A percentile compares a stretch with the other conserved stretches of the same genome.
These are phyloP conservation scores for Panellus pusillus DNA, from an alignment of 768 basidiomycete genomes.

Conservation along the genomic window DNA sequence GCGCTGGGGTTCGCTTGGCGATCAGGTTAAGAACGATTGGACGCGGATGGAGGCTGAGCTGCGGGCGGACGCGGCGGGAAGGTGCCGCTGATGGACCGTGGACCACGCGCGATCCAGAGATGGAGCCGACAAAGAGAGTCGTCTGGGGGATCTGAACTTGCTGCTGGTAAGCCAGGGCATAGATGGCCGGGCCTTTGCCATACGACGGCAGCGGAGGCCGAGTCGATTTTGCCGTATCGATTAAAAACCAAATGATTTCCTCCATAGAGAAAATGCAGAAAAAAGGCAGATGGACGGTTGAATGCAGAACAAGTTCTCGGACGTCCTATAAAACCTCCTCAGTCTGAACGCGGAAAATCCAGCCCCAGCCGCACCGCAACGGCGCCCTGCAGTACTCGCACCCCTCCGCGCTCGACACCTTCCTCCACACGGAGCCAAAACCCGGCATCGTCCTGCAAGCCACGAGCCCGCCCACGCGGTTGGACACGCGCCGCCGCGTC, in stretches of 20 bases:
- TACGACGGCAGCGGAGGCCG: constrained; percentile 85
- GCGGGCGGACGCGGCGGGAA: too few species aligned
- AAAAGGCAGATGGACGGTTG: too few species aligned
- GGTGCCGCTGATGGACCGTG: too few species aligned
- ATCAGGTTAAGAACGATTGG: constrained; percentile 29
- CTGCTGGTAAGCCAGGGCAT: constrained; percentile 87
- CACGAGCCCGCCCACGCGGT: constrained; percentile 3
- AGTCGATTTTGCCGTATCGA: constrained; percentile 52
- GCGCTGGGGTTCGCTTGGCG: constrained; percentile 5
- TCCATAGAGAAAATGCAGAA: too few species aligned
- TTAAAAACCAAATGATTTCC: too few species aligned
- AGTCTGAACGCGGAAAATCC: too few species aligned
- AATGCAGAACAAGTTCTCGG: too few species aligned
- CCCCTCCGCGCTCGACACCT: constrained; percentile 53
- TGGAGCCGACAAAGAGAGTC: constrained; percentile 87
- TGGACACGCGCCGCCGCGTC: neutral
- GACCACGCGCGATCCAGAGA: too few species aligned
- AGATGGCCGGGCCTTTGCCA: constrained; percentile 91
- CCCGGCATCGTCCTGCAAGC: constrained; percentile 58
- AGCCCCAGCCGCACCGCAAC: constrained; percentile 62
- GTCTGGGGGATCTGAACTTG: constrained; percentile 62
- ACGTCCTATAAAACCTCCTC: too few species aligned
- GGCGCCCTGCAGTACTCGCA: constrained; percentile 64
- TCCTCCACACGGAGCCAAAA: constrained; percentile 49
- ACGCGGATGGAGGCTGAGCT: constrained; percentile 37